phyloP scores from a whole-genome alignment of 768 basidiomycete genomes.

The Lentinula sp. region DNA sequence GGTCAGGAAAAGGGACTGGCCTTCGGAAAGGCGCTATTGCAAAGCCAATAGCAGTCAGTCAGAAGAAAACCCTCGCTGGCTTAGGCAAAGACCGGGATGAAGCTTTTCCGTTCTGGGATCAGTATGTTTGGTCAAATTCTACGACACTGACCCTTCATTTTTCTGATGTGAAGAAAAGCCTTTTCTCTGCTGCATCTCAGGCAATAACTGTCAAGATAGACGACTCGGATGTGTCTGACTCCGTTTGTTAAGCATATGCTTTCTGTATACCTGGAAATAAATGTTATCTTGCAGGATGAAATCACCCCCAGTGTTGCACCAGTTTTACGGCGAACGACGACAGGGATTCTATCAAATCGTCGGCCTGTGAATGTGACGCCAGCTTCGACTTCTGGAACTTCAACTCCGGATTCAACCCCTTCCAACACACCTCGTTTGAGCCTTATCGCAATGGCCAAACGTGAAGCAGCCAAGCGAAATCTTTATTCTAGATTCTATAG shows the following conservation, averaged over 20 bases:
- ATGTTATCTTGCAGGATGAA: not conserved
- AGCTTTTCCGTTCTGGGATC: conserved; percentile 97
- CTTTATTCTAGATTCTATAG: conserved; percentile 82
- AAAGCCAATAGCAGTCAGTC: conserved; percentile 70
- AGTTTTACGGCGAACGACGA: conserved; percentile 53
- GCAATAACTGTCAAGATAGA: conserved; percentile 70
- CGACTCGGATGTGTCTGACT: conserved; percentile 32
- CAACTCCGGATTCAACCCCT: conserved; percentile 29
- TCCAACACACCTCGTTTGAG: conserved; percentile 30
- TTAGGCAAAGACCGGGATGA: conserved; percentile 93
- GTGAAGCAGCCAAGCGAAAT: conserved; percentile 67
- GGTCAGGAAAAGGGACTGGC: conserved; percentile 81
- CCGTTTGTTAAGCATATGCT: not conserved
- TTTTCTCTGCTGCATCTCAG: conserved; percentile 79
- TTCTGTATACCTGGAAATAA: not conserved
- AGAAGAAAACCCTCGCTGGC: conserved; percentile 82
- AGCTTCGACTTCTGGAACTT: conserved; percentile 38
- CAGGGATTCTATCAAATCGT: conserved; percentile 73
- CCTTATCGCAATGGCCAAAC: conserved; percentile 61
- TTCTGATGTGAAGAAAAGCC: conserved; percentile 31
- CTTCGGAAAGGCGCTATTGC: conserved; percentile 79
- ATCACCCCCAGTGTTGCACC: conserved; percentile 9
- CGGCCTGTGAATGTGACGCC: conserved; percentile 48
- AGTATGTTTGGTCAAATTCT: conserved; percentile 47
- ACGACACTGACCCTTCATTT: not conserved